Conservation (phyloP, 2,329 filamentous ascomycete species). For the Talaromyces sp. region DNA sequence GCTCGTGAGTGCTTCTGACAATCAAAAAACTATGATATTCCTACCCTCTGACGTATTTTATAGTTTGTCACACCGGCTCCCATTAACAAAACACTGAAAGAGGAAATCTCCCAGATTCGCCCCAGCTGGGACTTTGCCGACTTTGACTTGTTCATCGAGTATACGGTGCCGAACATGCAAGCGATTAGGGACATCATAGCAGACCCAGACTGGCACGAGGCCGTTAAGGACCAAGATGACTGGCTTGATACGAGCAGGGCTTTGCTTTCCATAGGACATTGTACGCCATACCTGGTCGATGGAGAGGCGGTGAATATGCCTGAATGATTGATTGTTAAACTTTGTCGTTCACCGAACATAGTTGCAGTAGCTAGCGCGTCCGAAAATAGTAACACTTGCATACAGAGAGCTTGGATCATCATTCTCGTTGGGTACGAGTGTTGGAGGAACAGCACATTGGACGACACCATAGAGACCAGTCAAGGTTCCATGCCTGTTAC, state of each 20-base stretch:
- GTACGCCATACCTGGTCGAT: slow-evolving; percentile 19
- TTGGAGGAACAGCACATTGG: too few relatives aligned
- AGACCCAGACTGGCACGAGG: slow-evolving; percentile 20
- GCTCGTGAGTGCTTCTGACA: slow-evolving; percentile 18
- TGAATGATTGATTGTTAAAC: neutral
- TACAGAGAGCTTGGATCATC: too few relatives aligned
- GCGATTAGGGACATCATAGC: slow-evolving; percentile 16
- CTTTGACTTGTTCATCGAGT: slow-evolving; percentile 26
- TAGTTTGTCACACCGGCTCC: slow-evolving; percentile 1
- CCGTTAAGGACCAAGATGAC: slow-evolving; percentile 23
- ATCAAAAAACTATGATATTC: neutral
- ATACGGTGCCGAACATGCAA: slow-evolving; percentile 16
- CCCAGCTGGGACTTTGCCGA: slow-evolving; percentile 16
- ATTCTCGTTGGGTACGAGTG: too few relatives aligned
- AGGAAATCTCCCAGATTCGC: slow-evolving; percentile 10
- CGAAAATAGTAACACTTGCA: too few relatives aligned
- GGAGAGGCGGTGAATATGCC: slow-evolving; percentile 20
- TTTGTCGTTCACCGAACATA: too few relatives aligned
- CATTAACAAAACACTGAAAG: slow-evolving; percentile 3
- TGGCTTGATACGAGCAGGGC: slow-evolving; percentile 23
- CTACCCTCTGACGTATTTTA: neutral
- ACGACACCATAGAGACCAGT: too few relatives aligned
- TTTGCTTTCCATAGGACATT: slow-evolving; percentile 20
- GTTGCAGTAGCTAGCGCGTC: too few relatives aligned
- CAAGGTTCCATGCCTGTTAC: too few relatives aligned